Evolutionary conservation across 352 stramenopile species (phyloP).

Genomic region (Phytophthora capsici): DNA sequence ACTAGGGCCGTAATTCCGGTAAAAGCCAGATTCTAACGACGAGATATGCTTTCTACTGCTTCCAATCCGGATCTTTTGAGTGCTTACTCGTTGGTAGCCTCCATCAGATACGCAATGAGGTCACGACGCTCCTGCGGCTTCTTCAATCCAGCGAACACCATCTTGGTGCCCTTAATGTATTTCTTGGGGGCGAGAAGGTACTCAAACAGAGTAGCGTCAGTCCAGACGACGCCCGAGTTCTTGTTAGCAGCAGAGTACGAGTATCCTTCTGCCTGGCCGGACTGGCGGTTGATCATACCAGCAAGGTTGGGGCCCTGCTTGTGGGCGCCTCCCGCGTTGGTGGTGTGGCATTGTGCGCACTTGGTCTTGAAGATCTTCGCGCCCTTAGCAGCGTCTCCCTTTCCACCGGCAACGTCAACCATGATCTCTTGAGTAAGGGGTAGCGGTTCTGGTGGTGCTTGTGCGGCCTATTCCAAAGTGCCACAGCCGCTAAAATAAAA

Average conservation of each 20-base stretch:
- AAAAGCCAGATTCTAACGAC: too few species aligned
- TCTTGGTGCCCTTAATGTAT: constrained; percentile 99
- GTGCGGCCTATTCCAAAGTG: constrained; percentile 57
- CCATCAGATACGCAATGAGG: constrained; percentile 99
- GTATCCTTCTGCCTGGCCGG: constrained; percentile 96
- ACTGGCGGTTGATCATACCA: constrained; percentile 97
- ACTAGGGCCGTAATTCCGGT: too few species aligned
- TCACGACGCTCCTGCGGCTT: constrained; percentile 97
- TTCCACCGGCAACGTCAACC: constrained; percentile 54
- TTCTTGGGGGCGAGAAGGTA: constrained; percentile 99
- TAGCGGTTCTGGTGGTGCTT: constrained; percentile 41
- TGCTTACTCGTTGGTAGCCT: constrained; percentile 53
- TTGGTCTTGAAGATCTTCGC: constrained; percentile 98
- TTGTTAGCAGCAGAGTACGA: constrained; percentile 99
- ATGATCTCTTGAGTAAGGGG: constrained; percentile 28
- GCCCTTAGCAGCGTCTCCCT: constrained; percentile 86
- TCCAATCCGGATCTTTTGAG: too few species aligned
- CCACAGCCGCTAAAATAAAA: constrained; percentile 16
- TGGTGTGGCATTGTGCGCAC: constrained; percentile 96
- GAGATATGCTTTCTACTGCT: too few species aligned
- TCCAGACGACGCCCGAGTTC: constrained; percentile 97
- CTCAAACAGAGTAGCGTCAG: constrained; percentile 97
- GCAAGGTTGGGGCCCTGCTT: constrained; percentile 99
- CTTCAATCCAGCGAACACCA: constrained; percentile 99
- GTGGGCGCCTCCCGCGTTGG: constrained; percentile 91